Conservation (phyloP, 1,139 yeast genomes). For the Blastobotrys raffinosifermentans region DNA sequence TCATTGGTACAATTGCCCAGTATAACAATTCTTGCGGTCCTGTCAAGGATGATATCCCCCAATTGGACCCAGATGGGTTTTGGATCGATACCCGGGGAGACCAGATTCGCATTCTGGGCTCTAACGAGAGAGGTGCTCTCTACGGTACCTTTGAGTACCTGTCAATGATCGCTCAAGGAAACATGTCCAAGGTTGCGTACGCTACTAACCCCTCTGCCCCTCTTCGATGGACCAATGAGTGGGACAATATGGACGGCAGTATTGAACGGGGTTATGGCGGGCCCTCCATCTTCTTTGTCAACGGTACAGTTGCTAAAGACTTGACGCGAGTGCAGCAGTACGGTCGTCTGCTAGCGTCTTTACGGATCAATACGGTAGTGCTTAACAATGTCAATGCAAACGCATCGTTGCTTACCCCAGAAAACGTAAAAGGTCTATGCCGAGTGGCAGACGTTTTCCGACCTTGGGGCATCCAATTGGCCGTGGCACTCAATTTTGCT, state of each 20-base stretch:
- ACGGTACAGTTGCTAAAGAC: conserved; percentile 1
- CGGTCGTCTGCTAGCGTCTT: conserved; percentile 4
- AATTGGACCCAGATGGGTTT: conserved; percentile 1
- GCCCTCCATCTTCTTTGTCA: conserved; percentile 4
- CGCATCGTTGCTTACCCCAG: not conserved
- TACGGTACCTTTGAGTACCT: conserved; percentile 6
- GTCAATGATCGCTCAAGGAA: conserved; percentile 4
- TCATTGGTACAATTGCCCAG: too few species aligned
- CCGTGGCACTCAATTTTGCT: conserved; percentile 2
- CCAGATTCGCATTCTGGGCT: conserved; percentile 1
- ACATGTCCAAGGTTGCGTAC: conserved; percentile 1
- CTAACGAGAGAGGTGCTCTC: conserved; percentile 5
- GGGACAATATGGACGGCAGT: conserved; percentile 6
- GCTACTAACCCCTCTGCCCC: conserved; percentile 3
- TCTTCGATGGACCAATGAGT: conserved; percentile 5
- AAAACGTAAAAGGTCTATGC: conserved; percentile 2
- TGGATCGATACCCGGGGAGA: not conserved
- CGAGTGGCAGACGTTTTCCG: conserved; percentile 5
- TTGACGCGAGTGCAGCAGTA: conserved; percentile 3
- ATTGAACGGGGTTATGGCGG: conserved; percentile 7
- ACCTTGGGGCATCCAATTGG: conserved; percentile 4
- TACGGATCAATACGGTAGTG: conserved; percentile 1
- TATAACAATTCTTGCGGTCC: not conserved
- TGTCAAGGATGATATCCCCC: not conserved
- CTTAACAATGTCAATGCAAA: conserved; percentile 4